Base-by-base conservation (phyloP, 2,329 filamentous ascomycete species). In the Hypoxylon sp. region DNA sequence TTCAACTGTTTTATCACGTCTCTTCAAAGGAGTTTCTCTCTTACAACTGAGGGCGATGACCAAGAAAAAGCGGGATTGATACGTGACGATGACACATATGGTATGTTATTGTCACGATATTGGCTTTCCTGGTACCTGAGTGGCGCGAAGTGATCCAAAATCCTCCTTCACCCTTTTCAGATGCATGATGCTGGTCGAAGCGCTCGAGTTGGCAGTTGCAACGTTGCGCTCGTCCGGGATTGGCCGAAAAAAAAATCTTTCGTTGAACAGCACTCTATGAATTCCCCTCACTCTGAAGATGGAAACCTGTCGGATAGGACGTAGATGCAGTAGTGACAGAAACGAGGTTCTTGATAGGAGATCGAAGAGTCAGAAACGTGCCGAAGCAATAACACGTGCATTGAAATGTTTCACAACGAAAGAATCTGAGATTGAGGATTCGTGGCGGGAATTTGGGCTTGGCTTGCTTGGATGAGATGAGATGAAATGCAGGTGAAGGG, bases 131-230 rank as follows among this genome's bases (percentile, higher is more conserved):
- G 41, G 50, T 6, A 23, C 21, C 5, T 60, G 14, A 41, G 34
- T 67, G 54, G 32, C 61, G 52, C 11, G 25, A 37, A 41, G 27
- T 29, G 19, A 48, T 41, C 23, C 11, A 23, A 16, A 45, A 9
- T 39, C 3, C 16, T 41, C 8, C 16, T 60, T 32, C 58, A 48
- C 56, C 56, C 55, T 69, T 68, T 65, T 34, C 34, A 47, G 47
- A 48, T 58, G 62, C 64, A 63, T 65, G 55, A 65, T 70, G 64
- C 59, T 61, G 59, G 53, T 30, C 25, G 51, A 69, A 65, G 59
- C 63, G 63, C 59, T 60, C 34, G 50, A 52, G 32, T 61, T 61
- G 54, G 58, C 51, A 61, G 57, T 53, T 67, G 65, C 60, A 57
- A 55, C 34, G 30, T 39, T 54, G 27, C 39, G 34, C 59, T 53